Evolutionary conservation across 495 filamentous ascomycete species (phyloP).

Genomic region (Hypoxylon perforatum): DNA sequence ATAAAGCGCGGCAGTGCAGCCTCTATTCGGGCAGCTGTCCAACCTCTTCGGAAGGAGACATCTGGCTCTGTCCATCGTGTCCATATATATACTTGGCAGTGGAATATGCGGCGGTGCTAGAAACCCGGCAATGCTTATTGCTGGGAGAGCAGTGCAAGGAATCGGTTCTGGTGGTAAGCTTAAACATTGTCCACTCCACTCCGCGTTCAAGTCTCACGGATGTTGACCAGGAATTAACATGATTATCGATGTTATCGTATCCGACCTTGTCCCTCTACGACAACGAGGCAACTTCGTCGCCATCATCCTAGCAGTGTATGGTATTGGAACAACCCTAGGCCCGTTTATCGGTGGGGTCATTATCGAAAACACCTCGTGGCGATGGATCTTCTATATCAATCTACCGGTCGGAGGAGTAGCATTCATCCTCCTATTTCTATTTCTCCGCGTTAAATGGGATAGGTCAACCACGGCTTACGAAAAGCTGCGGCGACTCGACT

Average conservation of each 20-base stretch:
- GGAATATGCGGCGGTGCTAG: constrained; percentile 52
- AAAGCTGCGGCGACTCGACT: constrained; percentile 42
- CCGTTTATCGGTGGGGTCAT: constrained; percentile 82
- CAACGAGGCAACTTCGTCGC: constrained; percentile 70
- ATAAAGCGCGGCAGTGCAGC: constrained; percentile 37
- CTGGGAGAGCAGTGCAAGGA: constrained; percentile 81
- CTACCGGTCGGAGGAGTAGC: constrained; percentile 46
- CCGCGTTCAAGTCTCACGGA: background rate
- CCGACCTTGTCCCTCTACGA: constrained; percentile 78
- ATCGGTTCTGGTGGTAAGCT: constrained; percentile 78
- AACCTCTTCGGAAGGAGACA: constrained; percentile 63
- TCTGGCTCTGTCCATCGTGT: constrained; percentile 54
- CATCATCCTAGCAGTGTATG: constrained; percentile 75
- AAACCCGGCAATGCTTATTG: constrained; percentile 69
- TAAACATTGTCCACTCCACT: background rate
- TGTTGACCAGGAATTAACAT: constrained; percentile 39
- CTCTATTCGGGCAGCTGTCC: constrained; percentile 56
- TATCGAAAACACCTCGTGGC: constrained; percentile 56
- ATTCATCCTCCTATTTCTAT: constrained; percentile 41
- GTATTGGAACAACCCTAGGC: constrained; percentile 76
- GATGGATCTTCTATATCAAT: constrained; percentile 51
- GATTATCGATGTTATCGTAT: constrained; percentile 55
- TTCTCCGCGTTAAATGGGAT: constrained; percentile 46
- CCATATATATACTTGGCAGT: constrained; percentile 56
- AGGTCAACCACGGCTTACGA: constrained; percentile 28